Base-by-base conservation (phyloP, 148 eudicot species). In the Limonium bicolor region DNA sequence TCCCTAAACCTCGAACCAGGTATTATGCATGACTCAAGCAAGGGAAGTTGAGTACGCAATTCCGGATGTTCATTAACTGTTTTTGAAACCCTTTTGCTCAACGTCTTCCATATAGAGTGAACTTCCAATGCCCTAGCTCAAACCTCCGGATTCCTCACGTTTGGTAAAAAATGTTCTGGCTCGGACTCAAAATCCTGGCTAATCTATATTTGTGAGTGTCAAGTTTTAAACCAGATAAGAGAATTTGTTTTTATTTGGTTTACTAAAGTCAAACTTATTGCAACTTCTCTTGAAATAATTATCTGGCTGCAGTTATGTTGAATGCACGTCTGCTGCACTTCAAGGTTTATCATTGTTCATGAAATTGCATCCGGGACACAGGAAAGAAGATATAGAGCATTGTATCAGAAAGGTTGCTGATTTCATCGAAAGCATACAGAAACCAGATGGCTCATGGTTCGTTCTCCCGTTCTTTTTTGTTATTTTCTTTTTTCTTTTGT, bases 301-400 rank as follows among this genome's bases (percentile, higher is more conserved):
- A 29, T 21, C 20, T 40, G 15, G 56, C 20, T 67, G 50, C 48
- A 92, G 95, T 31, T 85, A 92, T 62, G 99, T 85, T 35, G 99
- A 92, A 55, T 85, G 95, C 61, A 81, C 99, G 32, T 92, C 99
- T 12, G 94, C 99, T 56, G 76, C 94, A 56, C 71, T 92, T 57
- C 95, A 92, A 70, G 94, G 82, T 48, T 66, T 92, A 44, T 55
- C 74, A 41, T 59, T 76, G 25, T 92, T 92, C 59, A 85, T 59
- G 63, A 76, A 61, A 41, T 59, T 76, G 50, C 74, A 78, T 45
- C 94, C 94, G 62, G 86, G 80, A 59, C 95, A 92, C 60, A 71
- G 88, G 27, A 72, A 61, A 44, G 80, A 69, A 61, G 95, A 85
- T 63, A 73, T 92, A 45, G 75, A 67, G 26, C 57, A 33, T 13